Conservation (phyloP, 768 basidiomycete species). For the Mycena galericulata region DNA sequence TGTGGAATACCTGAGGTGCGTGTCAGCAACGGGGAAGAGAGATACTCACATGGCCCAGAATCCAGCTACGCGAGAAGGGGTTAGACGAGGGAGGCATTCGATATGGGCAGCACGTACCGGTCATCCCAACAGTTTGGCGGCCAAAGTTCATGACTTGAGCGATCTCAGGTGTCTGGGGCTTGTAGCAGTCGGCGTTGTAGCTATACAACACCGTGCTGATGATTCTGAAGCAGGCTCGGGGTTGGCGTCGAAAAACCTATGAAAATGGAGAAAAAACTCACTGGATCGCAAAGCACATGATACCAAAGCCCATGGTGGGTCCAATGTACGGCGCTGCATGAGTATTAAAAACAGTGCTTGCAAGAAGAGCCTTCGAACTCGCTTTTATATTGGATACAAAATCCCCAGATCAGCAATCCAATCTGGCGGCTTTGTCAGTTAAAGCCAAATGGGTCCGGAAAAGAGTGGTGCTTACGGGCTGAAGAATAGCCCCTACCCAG, state of each 20-base stretch:
- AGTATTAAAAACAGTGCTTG: not conserved
- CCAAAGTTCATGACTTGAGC: conserved; percentile 33
- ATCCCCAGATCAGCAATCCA: conserved; percentile 25
- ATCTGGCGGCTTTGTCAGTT: not conserved
- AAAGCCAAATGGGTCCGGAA: not conserved
- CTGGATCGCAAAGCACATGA: conserved; percentile 32
- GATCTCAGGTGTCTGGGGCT: conserved; percentile 23
- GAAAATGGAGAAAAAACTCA: not conserved
- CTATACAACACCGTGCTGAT: conserved; percentile 19
- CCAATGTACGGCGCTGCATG: conserved; percentile 25
- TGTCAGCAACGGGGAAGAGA: not conserved
- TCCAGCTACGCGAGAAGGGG: too few relatives aligned
- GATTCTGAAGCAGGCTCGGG: not conserved
- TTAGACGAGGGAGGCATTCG: too few relatives aligned
- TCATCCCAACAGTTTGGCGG: conserved; percentile 32
- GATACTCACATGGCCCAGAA: conserved; percentile 26
- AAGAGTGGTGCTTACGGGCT: conserved; percentile 1
- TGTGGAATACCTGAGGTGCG: not conserved
- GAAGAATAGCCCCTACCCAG: conserved; percentile 23
- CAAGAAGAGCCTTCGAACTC: not conserved
- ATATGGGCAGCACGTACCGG: too few relatives aligned
- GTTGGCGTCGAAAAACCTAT: not conserved
- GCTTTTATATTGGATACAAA: conserved; percentile 30
- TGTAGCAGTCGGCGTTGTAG: conserved; percentile 27
- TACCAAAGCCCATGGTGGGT: conserved; percentile 26